Evolutionary conservation across 2,329 filamentous ascomycete genomes (phyloP).

Genomic region (Hymenoscyphus salicellus): DNA sequence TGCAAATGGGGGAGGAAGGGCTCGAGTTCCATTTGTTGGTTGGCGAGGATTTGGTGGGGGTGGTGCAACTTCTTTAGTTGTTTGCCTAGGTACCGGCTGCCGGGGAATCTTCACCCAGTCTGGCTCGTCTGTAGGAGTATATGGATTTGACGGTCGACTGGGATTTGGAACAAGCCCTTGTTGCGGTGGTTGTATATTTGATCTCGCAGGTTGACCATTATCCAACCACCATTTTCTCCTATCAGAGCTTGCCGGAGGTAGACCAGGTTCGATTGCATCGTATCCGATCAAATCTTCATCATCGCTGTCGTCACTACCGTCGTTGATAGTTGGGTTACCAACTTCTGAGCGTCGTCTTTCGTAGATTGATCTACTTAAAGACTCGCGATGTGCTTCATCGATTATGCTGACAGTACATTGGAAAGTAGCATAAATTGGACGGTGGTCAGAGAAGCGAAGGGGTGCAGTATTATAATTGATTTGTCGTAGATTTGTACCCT

Average conservation of each 20-base stretch:
- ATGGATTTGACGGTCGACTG: constrained; percentile 76
- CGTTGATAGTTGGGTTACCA: constrained; percentile 58
- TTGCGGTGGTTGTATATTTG: constrained; percentile 64
- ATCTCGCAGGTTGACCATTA: constrained; percentile 71
- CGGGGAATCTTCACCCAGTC: constrained; percentile 76
- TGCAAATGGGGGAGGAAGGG: constrained; percentile 33
- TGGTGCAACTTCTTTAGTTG: constrained; percentile 11
- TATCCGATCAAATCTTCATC: constrained; percentile 81
- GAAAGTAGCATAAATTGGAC: constrained; percentile 91
- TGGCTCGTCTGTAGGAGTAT: constrained; percentile 66
- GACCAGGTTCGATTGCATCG: constrained; percentile 76
- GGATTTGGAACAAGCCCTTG: constrained; percentile 66
- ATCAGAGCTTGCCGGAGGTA: constrained; percentile 65
- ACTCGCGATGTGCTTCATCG: constrained; percentile 69
- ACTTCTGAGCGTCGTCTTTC: constrained; percentile 62
- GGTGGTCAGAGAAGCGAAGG: constrained; percentile 87
- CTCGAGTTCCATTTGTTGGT: constrained; percentile 25
- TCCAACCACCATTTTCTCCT: constrained; percentile 70
- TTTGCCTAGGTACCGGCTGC: constrained; percentile 13
- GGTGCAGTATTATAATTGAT: constrained; percentile 78
- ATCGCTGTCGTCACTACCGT: constrained; percentile 59
- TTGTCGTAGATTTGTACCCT: constrained; percentile 79
- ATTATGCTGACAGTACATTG: constrained; percentile 78
- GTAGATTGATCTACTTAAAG: constrained; percentile 73
- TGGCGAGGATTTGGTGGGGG: constrained; percentile 20